A percentile compares a stretch with the other conserved stretches of the same genome.
Evolutionary conservation across 495 filamentous ascomycete genomes (phyloP).

Genomic region (Xylona heveae): DNA sequence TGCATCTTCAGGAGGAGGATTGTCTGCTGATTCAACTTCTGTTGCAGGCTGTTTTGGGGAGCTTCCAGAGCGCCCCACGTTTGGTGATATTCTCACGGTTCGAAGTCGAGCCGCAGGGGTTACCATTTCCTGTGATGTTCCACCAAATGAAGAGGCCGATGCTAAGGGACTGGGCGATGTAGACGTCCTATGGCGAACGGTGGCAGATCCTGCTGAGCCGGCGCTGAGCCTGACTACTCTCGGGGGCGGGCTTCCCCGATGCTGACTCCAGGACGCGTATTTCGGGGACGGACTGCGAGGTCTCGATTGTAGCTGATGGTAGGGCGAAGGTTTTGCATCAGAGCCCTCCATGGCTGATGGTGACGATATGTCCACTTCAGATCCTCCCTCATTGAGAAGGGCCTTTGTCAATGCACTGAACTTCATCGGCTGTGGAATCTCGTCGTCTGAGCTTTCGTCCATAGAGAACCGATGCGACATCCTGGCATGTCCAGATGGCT

Average conservation of each 20-base stretch:
- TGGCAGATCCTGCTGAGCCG: slow-evolving; percentile 17
- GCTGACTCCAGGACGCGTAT: slow-evolving; percentile 2
- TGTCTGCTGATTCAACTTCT: no score
- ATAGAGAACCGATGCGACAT: slow-evolving; percentile 13
- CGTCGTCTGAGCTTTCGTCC: slow-evolving; percentile 56
- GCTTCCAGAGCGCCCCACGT: no score
- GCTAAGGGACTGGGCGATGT: slow-evolving; percentile 18
- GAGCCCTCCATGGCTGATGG: slow-evolving; percentile 20
- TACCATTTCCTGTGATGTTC: slow-evolving; percentile 2
- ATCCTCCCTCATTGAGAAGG: slow-evolving; percentile 41
- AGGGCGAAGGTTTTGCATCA: slow-evolving; percentile 4
- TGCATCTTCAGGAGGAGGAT: no score
- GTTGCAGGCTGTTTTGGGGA: no score
- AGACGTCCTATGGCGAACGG: slow-evolving; percentile 16
- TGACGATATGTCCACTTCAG: slow-evolving; percentile 25
- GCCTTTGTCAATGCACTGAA: slow-evolving; percentile 64
- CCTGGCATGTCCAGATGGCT: no score
- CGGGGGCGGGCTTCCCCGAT: slow-evolving; percentile 1
- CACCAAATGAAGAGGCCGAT: background rate
- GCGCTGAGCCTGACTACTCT: slow-evolving; percentile 38
- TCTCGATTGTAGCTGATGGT: slow-evolving; percentile 16
- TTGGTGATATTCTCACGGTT: no score
- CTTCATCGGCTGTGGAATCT: slow-evolving; percentile 47
- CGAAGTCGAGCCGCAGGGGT: slow-evolving; percentile 4
- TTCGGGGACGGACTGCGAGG: slow-evolving; percentile 19